These are phyloP conservation scores for Ustilago tritici DNA, from an alignment of 1,284 basidiomycete genomes.

Conservation along the genomic window DNA sequence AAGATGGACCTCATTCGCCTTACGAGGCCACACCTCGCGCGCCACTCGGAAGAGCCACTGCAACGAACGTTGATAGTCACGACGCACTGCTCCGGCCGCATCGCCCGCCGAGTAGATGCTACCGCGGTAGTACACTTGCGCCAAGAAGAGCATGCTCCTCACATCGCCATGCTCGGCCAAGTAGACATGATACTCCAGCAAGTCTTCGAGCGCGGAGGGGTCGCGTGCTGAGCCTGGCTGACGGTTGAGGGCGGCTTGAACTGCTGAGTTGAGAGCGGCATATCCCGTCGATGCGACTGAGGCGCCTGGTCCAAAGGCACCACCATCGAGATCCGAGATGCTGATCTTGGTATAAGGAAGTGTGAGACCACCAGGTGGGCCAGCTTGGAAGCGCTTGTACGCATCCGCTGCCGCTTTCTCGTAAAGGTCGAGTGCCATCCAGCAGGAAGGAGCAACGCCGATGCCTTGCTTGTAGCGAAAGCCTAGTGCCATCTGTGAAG, in stretches of 20 bases:
- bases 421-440: constrained; percentile 56
- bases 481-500: constrained; percentile 90
- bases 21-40: constrained; percentile 62
- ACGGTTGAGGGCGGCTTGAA: constrained; percentile 77
- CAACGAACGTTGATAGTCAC: constrained; percentile 57
- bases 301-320: constrained; percentile 90
- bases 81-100: constrained; percentile 57
- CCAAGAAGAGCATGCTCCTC: constrained; percentile 52
- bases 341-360: constrained; percentile 84
- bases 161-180: constrained; percentile 57
- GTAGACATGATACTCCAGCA: constrained; percentile 76
- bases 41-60: constrained; percentile 53
- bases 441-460: constrained; percentile 78
- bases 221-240: constrained; percentile 54
- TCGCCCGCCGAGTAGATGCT: constrained; percentile 63
- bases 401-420: constrained; percentile 67
- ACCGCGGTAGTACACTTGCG: constrained; percentile 64
- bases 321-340: constrained; percentile 89
- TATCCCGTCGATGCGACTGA: constrained; percentile 80
- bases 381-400: constrained; percentile 80
- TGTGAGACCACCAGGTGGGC: constrained; percentile 90
- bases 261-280: constrained; percentile 78
- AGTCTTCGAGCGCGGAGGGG: constrained; percentile 75
- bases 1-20: constrained; percentile 44
- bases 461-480: constrained; percentile 97